These are phyloP conservation scores for Phoenix roebelenii DNA, from an alignment of 176 grass and related monocot species.

Conservation along the genomic window DNA sequence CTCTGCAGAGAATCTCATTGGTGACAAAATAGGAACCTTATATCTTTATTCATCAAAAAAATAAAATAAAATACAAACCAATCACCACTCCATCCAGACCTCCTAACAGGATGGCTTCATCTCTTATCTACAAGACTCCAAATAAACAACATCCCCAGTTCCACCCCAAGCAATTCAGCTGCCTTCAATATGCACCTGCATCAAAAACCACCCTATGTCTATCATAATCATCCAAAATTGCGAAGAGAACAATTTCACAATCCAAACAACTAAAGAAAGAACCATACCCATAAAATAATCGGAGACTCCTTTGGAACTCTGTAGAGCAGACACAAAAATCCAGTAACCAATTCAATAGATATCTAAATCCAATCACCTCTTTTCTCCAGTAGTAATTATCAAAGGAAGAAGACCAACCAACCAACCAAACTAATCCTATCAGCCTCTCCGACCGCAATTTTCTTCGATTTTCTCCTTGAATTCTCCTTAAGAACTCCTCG, in stretches of 20 bases:
- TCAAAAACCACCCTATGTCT: not conserved
- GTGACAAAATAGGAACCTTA: not conserved
- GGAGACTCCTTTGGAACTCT: not conserved
- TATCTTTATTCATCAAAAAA: slow-evolving; percentile 7
- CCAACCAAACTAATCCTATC: not conserved
- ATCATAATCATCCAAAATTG: slow-evolving; percentile 1
- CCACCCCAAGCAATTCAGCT: slow-evolving; percentile 25
- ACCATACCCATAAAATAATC: not conserved
- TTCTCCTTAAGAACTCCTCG: not conserved
- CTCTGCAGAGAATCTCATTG: no score
- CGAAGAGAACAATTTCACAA: not conserved
- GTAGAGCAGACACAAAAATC: not conserved
- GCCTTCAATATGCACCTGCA: slow-evolving; percentile 36
- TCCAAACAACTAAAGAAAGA: no score
- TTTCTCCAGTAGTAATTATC: no score
- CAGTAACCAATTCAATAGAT: no score
- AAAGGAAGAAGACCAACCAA: slow-evolving; percentile 17
- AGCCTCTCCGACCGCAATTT: slow-evolving; percentile 8
- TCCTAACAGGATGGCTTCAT: slow-evolving; percentile 14
- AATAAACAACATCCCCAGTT: slow-evolving; percentile 37
- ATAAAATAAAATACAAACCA: slow-evolving; percentile 2
- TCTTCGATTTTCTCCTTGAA: slow-evolving; percentile 1
- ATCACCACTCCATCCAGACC: slow-evolving; percentile 21
- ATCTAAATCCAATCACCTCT: no score
- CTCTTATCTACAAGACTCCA: slow-evolving; percentile 46